phyloP scores from a whole-genome alignment of 2,329 filamentous ascomycete genomes.

The Aspergillus sp. region DNA sequence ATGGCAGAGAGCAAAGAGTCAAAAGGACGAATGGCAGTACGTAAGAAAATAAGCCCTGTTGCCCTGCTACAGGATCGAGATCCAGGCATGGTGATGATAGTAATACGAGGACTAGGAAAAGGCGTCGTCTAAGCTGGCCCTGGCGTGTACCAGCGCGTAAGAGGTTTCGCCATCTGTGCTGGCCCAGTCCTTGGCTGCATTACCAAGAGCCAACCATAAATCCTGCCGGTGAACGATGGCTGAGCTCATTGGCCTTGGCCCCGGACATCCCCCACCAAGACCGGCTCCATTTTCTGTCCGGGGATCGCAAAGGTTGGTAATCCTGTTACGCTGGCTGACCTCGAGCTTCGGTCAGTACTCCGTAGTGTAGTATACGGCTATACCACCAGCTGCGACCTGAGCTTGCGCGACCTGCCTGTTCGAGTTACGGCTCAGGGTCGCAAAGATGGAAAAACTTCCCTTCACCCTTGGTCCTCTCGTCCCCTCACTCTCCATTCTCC shows the following conservation, averaged over 20 bases:
- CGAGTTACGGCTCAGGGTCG: slow-evolving; percentile 2
- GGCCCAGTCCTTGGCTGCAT: not conserved
- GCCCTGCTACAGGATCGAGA: not conserved
- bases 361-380: not conserved
- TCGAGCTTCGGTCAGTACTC: not conserved
- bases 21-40: not conserved
- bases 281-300: slow-evolving; percentile 1
- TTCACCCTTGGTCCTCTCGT: slow-evolving; percentile 21
- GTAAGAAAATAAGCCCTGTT: slow-evolving; percentile 2
- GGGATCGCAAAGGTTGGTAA: slow-evolving; percentile 11
- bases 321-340: not conserved
- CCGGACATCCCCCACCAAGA: not conserved
- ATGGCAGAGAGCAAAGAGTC: not conserved
- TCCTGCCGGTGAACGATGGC: not conserved
- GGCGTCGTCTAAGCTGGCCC: not conserved
- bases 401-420: slow-evolving; percentile 1
- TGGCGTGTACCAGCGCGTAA: not conserved
- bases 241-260: slow-evolving; percentile 9
- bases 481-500: slow-evolving; percentile 2
- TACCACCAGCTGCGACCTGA: not conserved
- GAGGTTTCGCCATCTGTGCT: not conserved
- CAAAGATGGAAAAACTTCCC: slow-evolving; percentile 22
- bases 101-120: not conserved
- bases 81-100: not conserved
- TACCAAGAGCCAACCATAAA: slow-evolving; percentile 17